Conservation (phyloP, 2,329 filamentous ascomycete genomes). For the Hortaea werneckii region DNA sequence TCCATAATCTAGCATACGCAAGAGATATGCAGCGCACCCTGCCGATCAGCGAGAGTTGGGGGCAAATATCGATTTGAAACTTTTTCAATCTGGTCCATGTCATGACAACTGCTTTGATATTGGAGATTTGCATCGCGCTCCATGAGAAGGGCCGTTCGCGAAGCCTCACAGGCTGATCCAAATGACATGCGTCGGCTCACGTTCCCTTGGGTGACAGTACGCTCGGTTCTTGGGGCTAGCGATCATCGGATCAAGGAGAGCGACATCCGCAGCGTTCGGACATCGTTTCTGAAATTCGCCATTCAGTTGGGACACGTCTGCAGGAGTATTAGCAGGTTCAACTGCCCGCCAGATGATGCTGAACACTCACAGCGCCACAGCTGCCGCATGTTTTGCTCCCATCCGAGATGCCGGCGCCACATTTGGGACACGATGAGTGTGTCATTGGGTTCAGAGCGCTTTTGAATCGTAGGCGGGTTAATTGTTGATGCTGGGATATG, state of each 20-base stretch:
- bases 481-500: no score
- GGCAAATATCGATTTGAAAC: no score
- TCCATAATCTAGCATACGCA: not conserved
- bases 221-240: no score
- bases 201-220: no score
- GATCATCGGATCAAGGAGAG: no score
- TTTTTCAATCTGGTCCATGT: no score
- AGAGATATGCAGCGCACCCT: not conserved
- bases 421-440: slow-evolving; percentile 1
- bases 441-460: not conserved
- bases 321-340: not conserved
- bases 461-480: no score
- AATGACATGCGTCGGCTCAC: no score
- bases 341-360: not conserved
- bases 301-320: slow-evolving; percentile 1
- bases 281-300: no score
- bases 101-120: not conserved
- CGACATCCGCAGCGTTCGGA: no score
- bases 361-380: slow-evolving; percentile 1
- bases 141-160: not conserved
- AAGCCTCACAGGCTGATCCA: not conserved
- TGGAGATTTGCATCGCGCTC: not conserved
- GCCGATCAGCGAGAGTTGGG: not conserved
- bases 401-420: not conserved
- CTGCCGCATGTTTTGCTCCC: slow-evolving; percentile 1